These are phyloP conservation scores for Akanthomyces lecanii DNA, from an alignment of 2,329 filamentous ascomycete species.

Conservation along the genomic window DNA sequence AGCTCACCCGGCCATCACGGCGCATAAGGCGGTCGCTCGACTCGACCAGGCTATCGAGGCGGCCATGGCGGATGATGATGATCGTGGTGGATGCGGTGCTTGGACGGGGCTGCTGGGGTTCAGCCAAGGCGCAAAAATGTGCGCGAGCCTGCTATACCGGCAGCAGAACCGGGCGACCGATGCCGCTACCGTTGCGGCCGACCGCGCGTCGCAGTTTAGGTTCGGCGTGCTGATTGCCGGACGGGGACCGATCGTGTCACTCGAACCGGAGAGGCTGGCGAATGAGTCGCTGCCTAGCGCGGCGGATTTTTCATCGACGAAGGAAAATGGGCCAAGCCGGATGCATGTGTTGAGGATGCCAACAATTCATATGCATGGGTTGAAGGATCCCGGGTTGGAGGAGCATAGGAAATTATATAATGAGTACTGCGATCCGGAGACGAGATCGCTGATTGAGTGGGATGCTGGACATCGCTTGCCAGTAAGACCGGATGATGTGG, in stretches of 20 bases:
- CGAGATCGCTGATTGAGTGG: slow-evolving; percentile 63
- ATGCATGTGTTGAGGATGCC: slow-evolving; percentile 30
- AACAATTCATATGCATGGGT: slow-evolving; percentile 40
- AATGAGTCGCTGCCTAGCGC: slow-evolving; percentile 20
- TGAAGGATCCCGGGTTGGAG: slow-evolving; percentile 58
- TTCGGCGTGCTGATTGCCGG: slow-evolving; percentile 36
- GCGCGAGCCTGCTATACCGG: slow-evolving; percentile 49
- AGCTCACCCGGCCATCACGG: slow-evolving; percentile 47
- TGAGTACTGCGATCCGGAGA: slow-evolving; percentile 55
- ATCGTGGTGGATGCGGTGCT: slow-evolving; percentile 38
- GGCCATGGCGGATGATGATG: slow-evolving; percentile 47
- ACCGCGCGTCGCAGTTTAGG: slow-evolving; percentile 25
- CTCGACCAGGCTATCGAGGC: slow-evolving; percentile 32
- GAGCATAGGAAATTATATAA: slow-evolving; percentile 46
- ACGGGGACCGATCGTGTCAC: slow-evolving; percentile 28
- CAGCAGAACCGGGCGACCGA: slow-evolving; percentile 49
- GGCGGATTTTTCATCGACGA: slow-evolving; percentile 26
- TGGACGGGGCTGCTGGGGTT: slow-evolving; percentile 58
- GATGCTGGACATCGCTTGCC: slow-evolving; percentile 68
- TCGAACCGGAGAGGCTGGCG: slow-evolving; percentile 18
- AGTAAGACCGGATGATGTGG: slow-evolving; percentile 63
- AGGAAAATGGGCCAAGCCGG: slow-evolving; percentile 19
- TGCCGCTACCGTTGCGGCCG: not conserved
- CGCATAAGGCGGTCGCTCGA: slow-evolving; percentile 32
- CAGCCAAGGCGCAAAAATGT: slow-evolving; percentile 57